These are phyloP conservation scores for Ophiostoma montium DNA, from an alignment of 2,329 filamentous ascomycete genomes.

Conservation along the genomic window DNA sequence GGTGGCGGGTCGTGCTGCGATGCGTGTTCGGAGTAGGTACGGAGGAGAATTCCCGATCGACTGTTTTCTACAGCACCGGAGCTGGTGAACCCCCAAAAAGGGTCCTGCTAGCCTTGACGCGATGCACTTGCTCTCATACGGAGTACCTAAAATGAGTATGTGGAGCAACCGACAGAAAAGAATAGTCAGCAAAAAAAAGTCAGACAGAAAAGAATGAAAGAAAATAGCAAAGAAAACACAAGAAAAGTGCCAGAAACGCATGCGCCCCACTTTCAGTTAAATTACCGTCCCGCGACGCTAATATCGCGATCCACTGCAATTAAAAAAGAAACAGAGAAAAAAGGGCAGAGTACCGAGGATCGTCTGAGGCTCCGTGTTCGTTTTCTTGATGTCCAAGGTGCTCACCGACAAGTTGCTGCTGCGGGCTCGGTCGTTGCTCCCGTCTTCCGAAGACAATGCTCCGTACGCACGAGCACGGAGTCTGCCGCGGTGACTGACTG, in stretches of 20 bases:
- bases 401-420: too few relatives aligned
- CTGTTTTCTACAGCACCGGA: constrained; percentile 1
- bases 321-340: constrained; percentile 12
- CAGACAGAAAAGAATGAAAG: not conserved
- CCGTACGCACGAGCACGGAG: too few relatives aligned
- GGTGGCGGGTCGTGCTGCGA: too few relatives aligned
- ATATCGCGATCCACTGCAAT: constrained; percentile 14
- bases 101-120: not conserved
- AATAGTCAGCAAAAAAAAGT: not conserved
- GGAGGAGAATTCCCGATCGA: too few relatives aligned
- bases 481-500: too few relatives aligned
- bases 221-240: not conserved
- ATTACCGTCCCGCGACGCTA: constrained; percentile 14
- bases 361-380: too few relatives aligned
- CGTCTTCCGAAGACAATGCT: too few relatives aligned
- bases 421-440: too few relatives aligned
- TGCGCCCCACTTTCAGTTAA: constrained; percentile 11
- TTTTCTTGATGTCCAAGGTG: too few relatives aligned
- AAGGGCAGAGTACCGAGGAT: not conserved
- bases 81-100: not conserved
- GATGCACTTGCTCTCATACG: not conserved
- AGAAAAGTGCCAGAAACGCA: not conserved
- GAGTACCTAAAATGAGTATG: not conserved
- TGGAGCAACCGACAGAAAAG: not conserved
- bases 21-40: too few relatives aligned